phyloP scores from a whole-genome alignment of 2,329 filamentous ascomycete species.

The Pseudogymnoascus sp. region DNA sequence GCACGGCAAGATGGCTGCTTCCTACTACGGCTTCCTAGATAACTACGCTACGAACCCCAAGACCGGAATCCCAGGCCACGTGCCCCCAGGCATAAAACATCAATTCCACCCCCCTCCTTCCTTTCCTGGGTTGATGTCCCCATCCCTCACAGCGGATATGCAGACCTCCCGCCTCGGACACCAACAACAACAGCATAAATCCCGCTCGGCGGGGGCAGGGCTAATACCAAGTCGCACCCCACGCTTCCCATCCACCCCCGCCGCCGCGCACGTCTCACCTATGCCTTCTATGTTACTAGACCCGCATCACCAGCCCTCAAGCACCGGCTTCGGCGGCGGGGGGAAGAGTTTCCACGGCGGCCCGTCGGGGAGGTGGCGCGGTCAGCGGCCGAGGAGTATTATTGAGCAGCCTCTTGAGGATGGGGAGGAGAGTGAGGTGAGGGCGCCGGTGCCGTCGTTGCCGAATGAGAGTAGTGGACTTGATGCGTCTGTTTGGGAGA shows the following conservation, averaged over 20 bases:
- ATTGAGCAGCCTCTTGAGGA: conserved; percentile 47
- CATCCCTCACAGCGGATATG: conserved; percentile 47
- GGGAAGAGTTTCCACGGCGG: conserved; percentile 40
- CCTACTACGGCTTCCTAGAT: conserved; percentile 89
- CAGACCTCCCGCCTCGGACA: background rate
- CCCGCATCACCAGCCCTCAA: conserved; percentile 62
- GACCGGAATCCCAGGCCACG: conserved; percentile 52
- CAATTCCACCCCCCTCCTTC: conserved; percentile 67
- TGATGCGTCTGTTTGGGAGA: conserved; percentile 39
- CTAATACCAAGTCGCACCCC: conserved; percentile 31
- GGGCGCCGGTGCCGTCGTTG: conserved; percentile 17
- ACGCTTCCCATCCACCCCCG: conserved; percentile 32
- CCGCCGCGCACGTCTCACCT: conserved; percentile 34
- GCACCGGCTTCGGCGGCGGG: conserved; percentile 32
- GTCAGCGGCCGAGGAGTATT: conserved; percentile 39
- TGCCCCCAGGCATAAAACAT: conserved; percentile 45
- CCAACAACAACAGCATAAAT: conserved; percentile 29
- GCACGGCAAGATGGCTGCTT: conserved; percentile 97
- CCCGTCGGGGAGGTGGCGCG: conserved; percentile 31
- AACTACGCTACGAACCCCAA: conserved; percentile 75
- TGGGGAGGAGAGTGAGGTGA: conserved; percentile 18
- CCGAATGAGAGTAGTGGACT: conserved; percentile 25
- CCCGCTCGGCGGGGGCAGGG: conserved; percentile 32
- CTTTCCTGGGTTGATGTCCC: conserved; percentile 63
- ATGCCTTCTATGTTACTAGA: conserved; percentile 68